Evolutionary conservation across 345 rosid species (phyloP), one percentile per base, ranked within the genome.

Genomic region (Brassica juncea): DNA sequence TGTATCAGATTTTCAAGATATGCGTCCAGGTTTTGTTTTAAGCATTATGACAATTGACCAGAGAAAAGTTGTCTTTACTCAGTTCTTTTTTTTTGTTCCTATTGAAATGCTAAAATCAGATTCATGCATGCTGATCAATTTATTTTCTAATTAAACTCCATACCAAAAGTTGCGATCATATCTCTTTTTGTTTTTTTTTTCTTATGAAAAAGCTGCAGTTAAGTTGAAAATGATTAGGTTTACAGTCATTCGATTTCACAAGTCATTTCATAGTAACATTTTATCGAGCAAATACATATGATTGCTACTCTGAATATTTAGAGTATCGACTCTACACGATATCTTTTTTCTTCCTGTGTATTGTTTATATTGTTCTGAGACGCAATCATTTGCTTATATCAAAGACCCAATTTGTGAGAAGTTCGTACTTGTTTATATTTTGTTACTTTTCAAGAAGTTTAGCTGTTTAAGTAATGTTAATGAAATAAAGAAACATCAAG

Each of bases 281-380:
- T 25, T 64, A 65, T 65, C 72, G 15, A 55, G 15, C 6, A 6
- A n/a, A 16, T 30, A 19, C 32, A 67, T 73, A 27, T 74, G 21
- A 80, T 74, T 80, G 54, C 10, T 55, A 52, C 60, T 54, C 9
- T 54, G 72, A 80, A 66, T 30, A 49, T 31, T 15, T 27, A 63
- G 73, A 23, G 14, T 60, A 11, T 75, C 68, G 12, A 28, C 44
- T 75, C 80, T 39, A 75, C 72, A 75, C 76, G 72, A 55, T 75
- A 37, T 6, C 76, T 14, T 8, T 39, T 58, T n/a, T 25, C 57
- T 37, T 60, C 16, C 28, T 14, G 2, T 49, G 14, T 44, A 44
- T 42, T 42, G 49, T 21, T 2, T 27, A 3, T 47, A 14, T 8
- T 54, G 32, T 31, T 7, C 52, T 42, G 2, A 28, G 23, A 70